Percentiles rank a stretch among this genome's conserved stretches.
Conservation (phyloP, 371 early-diverging fungal genomes). For the Circinella umbellata region DNA sequence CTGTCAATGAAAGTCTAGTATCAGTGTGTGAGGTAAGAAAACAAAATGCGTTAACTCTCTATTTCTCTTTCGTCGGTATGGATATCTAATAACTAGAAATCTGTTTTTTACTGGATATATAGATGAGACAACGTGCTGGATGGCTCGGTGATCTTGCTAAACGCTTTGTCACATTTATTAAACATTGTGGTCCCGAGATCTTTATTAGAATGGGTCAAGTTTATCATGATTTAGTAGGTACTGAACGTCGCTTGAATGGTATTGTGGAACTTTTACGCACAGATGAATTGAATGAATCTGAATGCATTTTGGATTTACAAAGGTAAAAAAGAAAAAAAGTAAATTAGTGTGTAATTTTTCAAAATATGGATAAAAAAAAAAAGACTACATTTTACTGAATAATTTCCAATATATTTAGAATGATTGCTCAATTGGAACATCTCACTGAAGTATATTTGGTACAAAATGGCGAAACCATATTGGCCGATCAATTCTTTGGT, state of each 20-base stretch:
- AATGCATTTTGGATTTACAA: conserved; percentile 66
- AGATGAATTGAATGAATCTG: conserved; percentile 70
- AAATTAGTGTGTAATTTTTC: too few relatives aligned
- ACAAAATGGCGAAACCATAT: conserved; percentile 36
- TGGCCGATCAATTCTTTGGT: conserved; percentile 61
- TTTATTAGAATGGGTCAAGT: conserved; percentile 73
- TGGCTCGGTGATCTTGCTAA: conserved; percentile 71
- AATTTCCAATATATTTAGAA: conserved; percentile 29
- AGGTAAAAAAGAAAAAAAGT: conserved; percentile 19
- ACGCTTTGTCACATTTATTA: conserved; percentile 73
- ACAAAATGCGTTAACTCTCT: background rate
- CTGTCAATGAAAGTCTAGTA: conserved; percentile 55
- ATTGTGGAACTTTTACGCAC: conserved; percentile 76
- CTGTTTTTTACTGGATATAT: background rate
- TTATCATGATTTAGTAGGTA: conserved; percentile 72
- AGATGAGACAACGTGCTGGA: conserved; percentile 71
- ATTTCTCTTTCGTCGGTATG: too few relatives aligned
- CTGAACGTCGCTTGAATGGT: conserved; percentile 67
- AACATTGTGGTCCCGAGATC: conserved; percentile 67
- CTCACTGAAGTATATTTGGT: conserved; percentile 65
- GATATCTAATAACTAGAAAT: background rate
- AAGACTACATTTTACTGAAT: too few relatives aligned
- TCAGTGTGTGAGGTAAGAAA: conserved; percentile 59
- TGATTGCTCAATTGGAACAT: conserved; percentile 71
- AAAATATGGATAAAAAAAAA: too few relatives aligned